phyloP scores from a whole-genome alignment of 2,329 filamentous ascomycete genomes.

The Colletotrichum sp. region DNA sequence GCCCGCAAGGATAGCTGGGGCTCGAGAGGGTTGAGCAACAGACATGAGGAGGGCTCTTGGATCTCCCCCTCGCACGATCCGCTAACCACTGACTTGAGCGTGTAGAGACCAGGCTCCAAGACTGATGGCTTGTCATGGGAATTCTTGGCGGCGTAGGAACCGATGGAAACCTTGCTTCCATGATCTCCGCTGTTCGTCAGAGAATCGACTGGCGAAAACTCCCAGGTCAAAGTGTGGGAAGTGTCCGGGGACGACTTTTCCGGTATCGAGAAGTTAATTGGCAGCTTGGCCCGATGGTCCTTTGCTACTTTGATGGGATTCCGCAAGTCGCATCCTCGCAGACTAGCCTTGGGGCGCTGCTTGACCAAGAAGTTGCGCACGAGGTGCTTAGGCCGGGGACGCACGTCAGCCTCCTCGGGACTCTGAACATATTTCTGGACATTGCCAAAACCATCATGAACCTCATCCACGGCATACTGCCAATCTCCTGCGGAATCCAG shows the following conservation, averaged over 20 bases:
- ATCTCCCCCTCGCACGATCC: slow-evolving; percentile 87
- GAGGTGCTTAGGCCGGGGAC: slow-evolving; percentile 64
- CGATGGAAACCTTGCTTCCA: slow-evolving; percentile 60
- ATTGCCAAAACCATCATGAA: slow-evolving; percentile 91
- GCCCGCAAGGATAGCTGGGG: slow-evolving; percentile 76
- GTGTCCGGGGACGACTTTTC: slow-evolving; percentile 64
- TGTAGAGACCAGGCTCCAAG: slow-evolving; percentile 83
- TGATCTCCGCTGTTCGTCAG: slow-evolving; percentile 75
- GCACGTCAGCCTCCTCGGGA: slow-evolving; percentile 72
- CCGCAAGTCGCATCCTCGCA: slow-evolving; percentile 79
- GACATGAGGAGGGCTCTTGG: slow-evolving; percentile 90
- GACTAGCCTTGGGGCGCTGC: slow-evolving; percentile 77
- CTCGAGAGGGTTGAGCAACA: slow-evolving; percentile 89
- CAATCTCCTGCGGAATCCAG: slow-evolving; percentile 80
- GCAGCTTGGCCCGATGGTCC: slow-evolving; percentile 70
- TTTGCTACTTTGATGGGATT: slow-evolving; percentile 84
- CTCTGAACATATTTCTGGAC: slow-evolving; percentile 73
- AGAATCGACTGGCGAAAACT: slow-evolving; percentile 77
- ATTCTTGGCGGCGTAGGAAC: slow-evolving; percentile 65
- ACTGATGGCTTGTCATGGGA: slow-evolving; percentile 70
- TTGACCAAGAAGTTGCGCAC: slow-evolving; percentile 84
- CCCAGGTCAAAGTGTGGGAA: slow-evolving; percentile 77
- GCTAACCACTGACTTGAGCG: slow-evolving; percentile 78
- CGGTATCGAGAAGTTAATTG: slow-evolving; percentile 71
- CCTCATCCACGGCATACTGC: slow-evolving; percentile 90